Conservation (phyloP, 2,329 filamentous ascomycete species). For the Curvularia verruculosa region DNA sequence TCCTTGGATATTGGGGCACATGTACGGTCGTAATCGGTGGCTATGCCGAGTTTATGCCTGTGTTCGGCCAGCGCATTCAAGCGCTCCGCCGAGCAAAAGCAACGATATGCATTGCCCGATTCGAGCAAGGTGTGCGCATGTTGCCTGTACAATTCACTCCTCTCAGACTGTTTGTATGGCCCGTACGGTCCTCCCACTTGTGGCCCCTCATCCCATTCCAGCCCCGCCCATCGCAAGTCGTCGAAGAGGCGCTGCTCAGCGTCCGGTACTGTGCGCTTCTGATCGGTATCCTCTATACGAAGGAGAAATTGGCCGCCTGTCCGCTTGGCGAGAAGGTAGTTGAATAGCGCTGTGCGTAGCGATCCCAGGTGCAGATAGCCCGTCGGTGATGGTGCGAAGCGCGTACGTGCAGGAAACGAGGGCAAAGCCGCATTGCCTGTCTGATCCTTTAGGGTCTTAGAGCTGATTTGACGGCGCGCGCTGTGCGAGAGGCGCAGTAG, state of each 20-base stretch:
- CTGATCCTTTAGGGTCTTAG: conserved; percentile 15
- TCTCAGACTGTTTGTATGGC: conserved; percentile 87
- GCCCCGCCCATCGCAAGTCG: conserved; percentile 85
- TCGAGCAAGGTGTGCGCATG: conserved; percentile 73
- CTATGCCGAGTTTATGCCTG: conserved; percentile 64
- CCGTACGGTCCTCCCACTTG: conserved; percentile 80
- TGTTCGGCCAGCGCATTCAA: conserved; percentile 70
- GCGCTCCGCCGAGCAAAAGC: conserved; percentile 81
- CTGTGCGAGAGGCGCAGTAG: conserved; percentile 26
- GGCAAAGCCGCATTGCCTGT: conserved; percentile 32
- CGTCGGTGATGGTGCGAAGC: conserved; percentile 95
- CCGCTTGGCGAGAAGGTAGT: conserved; percentile 85
- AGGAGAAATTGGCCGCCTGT: conserved; percentile 90
- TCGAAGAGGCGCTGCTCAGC: conserved; percentile 78
- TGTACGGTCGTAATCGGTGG: conserved; percentile 70
- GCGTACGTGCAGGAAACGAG: conserved; percentile 62
- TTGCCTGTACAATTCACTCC: conserved; percentile 72
- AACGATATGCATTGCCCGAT: conserved; percentile 81
- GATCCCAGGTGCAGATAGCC: conserved; percentile 93
- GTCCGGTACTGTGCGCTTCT: conserved; percentile 79
- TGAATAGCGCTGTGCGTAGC: conserved; percentile 90
- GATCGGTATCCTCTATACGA: conserved; percentile 93
- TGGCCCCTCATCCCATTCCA: conserved; percentile 94
- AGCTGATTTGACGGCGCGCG: conserved; percentile 24
- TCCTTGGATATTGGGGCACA: conserved; percentile 71